Evolutionary conservation across 2,329 filamentous ascomycete species (phyloP).

Genomic region (Sordariomycetes sp.): DNA sequence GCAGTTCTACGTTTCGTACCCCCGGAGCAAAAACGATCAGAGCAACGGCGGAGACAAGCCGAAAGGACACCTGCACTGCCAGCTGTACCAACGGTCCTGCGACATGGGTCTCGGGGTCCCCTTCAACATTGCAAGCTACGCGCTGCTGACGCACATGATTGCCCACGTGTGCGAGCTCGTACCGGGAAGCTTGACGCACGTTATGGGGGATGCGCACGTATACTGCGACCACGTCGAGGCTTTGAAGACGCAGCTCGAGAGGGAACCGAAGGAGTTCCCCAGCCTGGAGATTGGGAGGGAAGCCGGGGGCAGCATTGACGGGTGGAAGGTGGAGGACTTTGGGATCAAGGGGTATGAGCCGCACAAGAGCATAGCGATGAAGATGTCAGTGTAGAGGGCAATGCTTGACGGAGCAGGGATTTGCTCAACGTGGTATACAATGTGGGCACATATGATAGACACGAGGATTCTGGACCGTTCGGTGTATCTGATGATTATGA

Average conservation of each 20-base stretch:
- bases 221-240: constrained; percentile 91
- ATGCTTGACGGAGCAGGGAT: no score
- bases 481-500: no score
- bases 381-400: constrained; percentile 79
- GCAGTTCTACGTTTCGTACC: constrained; percentile 85
- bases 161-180: constrained; percentile 78
- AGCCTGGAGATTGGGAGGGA: constrained; percentile 63
- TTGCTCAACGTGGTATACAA: no score
- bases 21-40: constrained; percentile 24
- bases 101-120: constrained; percentile 97
- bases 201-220: constrained; percentile 97
- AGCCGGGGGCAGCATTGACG: constrained; percentile 70
- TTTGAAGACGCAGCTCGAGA: constrained; percentile 66
- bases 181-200: constrained; percentile 82
- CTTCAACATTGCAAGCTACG: constrained; percentile 96
- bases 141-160: constrained; percentile 89
- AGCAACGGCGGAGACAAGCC: not conserved
- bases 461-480: no score
- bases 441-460: not conserved
- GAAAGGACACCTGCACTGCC: constrained; percentile 66
- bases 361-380: constrained; percentile 90
- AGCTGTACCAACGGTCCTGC: constrained; percentile 88
- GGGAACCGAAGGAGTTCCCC: constrained; percentile 77
- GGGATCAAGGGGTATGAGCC: constrained; percentile 81
- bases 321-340: constrained; percentile 84